phyloP scores from a whole-genome alignment of 805 yeast genomes.

The Candida coleopterorum region DNA sequence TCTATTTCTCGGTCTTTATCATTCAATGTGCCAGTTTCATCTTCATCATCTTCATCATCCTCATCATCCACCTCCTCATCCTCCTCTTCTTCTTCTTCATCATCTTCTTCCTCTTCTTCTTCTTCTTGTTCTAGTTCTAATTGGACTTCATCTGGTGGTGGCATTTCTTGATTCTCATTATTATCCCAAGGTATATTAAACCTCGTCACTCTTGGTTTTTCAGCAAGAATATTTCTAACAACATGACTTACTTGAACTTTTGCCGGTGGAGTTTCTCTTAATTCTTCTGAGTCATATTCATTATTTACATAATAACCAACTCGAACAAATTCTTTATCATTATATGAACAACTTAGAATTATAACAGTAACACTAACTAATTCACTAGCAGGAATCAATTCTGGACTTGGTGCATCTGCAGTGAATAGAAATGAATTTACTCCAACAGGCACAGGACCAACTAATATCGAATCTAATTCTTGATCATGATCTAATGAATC shows the following conservation, averaged over 20 bases:
- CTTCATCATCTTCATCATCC: slow-evolving; percentile 30
- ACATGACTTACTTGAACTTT: slow-evolving; percentile 93
- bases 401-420: slow-evolving; percentile 97
- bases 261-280: slow-evolving; percentile 89
- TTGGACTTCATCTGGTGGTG: slow-evolving; percentile 72
- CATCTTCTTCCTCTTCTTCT: slow-evolving; percentile 55
- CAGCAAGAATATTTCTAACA: slow-evolving; percentile 90
- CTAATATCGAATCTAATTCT: slow-evolving; percentile 91
- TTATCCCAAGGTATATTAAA: slow-evolving; percentile 97
- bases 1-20: slow-evolving; percentile 28
- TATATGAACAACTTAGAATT: slow-evolving; percentile 85
- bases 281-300: slow-evolving; percentile 90
- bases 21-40: slow-evolving; percentile 26
- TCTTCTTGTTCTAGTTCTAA: slow-evolving; percentile 58
- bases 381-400: slow-evolving; percentile 92
- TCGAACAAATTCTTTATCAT: slow-evolving; percentile 90
- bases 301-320: slow-evolving; percentile 98
- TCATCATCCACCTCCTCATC: slow-evolving; percentile 47
- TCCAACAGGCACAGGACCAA: slow-evolving; percentile 98
- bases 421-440: slow-evolving; percentile 86
- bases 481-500: slow-evolving; percentile 94
- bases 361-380: slow-evolving; percentile 94
- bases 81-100: slow-evolving; percentile 49
- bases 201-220: slow-evolving; percentile 95
- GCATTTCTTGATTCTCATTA: slow-evolving; percentile 57